These are phyloP conservation scores for Cytospora mali DNA, from an alignment of 2,329 filamentous ascomycete species.

Conservation along the genomic window DNA sequence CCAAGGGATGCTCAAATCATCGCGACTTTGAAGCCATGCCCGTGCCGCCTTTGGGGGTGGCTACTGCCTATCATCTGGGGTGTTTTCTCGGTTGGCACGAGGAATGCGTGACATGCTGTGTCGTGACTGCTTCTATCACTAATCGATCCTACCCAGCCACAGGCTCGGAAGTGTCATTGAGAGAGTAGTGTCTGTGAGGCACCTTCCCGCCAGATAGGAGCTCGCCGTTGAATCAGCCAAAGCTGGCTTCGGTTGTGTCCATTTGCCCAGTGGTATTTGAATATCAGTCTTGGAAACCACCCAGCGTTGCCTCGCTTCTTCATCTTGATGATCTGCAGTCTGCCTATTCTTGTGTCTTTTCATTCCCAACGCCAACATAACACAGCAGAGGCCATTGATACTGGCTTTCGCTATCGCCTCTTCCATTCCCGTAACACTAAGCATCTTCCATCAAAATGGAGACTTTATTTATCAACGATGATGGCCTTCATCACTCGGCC, in stretches of 20 bases:
- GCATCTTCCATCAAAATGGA: constrained; percentile 9
- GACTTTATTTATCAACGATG: constrained; percentile 23
- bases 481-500: constrained; percentile 21
- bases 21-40: background rate
- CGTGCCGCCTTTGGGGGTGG: background rate
- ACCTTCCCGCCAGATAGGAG: background rate
- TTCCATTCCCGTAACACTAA: background rate
- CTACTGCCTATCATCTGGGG: background rate
- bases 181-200: background rate
- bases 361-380: background rate
- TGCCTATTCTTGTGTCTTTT: background rate
- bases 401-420: background rate
- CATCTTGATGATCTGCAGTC: background rate
- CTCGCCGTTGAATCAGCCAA: background rate
- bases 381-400: background rate
- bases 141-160: background rate
- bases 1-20: background rate
- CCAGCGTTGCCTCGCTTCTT: too few species aligned
- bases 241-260: background rate
- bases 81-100: background rate
- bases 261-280: background rate
- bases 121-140: background rate
- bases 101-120: background rate
- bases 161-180: background rate
- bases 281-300: background rate